Base-by-base conservation (phyloP, 164 flowering plant genomes). In the Pachysandra terminalis region DNA sequence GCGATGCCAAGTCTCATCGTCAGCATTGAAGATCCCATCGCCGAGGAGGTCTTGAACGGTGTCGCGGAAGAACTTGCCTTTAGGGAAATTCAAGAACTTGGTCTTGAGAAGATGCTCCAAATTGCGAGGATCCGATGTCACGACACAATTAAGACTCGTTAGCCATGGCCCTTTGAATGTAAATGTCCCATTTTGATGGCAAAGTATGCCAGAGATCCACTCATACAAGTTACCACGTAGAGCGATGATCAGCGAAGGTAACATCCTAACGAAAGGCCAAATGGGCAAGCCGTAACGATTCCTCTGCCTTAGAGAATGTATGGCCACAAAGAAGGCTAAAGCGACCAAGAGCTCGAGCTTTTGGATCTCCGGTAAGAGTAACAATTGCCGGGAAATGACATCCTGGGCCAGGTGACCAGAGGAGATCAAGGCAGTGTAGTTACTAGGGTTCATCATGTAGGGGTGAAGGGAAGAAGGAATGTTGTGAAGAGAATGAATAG, bases 181-280 rank as follows among this genome's bases (percentile, higher is more conserved):
- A 53, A 90, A 92, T 0, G 97, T 92, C 27, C 94, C 90, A 15
- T 80, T 81, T 48, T 75, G 87, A 1, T 63, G 66, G 58, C 32
- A 9, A 19, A 92, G 78, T 0, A 87, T 73, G 2, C 59, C 80
- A 3, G 96, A 54, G 6, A 90, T 62, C 97, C 93, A 92, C 59
- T 92, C 96, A 49, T 95, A 90, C 66, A 81, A 19, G 74, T 90
- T 61, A 14, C 17, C 53, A 0, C 75, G 79, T 3, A 88, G 64
- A 3, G 78, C 96, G 3, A 56, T 0, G 24, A 81, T 19, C 71
- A 92, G 58, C 0, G 97, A 90, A 5, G 97, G 97, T 10, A 89
- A 59, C 97, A 92, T 95, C 0, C 99, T 97, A 12, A 95, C 53
- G 22, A 95, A 24, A 0, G 99, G 99, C 99, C 99, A 92, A 1